phyloP scores from a whole-genome alignment of 208 protist species.

The Herpetomonas tarakana region DNA sequence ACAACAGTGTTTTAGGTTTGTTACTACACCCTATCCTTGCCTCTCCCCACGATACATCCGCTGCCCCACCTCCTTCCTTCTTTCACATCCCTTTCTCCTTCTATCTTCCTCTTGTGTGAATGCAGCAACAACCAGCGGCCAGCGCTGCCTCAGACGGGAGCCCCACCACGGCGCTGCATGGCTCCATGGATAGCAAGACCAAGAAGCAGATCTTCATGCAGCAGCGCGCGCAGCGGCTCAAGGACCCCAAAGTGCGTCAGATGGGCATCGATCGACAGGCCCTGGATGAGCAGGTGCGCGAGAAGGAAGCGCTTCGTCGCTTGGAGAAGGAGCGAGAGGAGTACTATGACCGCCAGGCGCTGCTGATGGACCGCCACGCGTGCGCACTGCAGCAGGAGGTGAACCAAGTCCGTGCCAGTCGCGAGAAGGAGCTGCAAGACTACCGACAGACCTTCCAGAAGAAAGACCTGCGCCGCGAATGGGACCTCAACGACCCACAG shows the following conservation, averaged over 20 bases:
- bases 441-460: constrained; percentile 89
- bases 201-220: constrained; percentile 87
- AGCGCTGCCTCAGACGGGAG: too few relatives aligned
- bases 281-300: constrained; percentile 88
- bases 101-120: too few relatives aligned
- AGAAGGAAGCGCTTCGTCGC: constrained; percentile 78
- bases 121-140: too few relatives aligned
- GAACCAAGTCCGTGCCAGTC: constrained; percentile 64
- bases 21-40: too few relatives aligned
- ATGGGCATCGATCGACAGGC: constrained; percentile 92
- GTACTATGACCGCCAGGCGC: constrained; percentile 83
- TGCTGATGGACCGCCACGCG: constrained; percentile 89
- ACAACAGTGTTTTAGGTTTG: too few relatives aligned
- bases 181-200: constrained; percentile 23
- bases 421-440: constrained; percentile 79
- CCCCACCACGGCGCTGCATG: too few relatives aligned
- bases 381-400: constrained; percentile 86
- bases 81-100: too few relatives aligned
- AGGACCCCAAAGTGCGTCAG: constrained; percentile 87
- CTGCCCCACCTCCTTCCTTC: too few relatives aligned
- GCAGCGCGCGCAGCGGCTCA: constrained; percentile 86
- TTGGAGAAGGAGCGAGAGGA: constrained; percentile 86
- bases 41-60: too few relatives aligned
- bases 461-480: constrained; percentile 79
- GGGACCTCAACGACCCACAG: constrained; percentile 90